A percentile compares a stretch with the other conserved stretches of the same genome.
These are phyloP conservation scores for Corynascus novoguineensis DNA, from an alignment of 495 filamentous ascomycete species.

Conservation along the genomic window DNA sequence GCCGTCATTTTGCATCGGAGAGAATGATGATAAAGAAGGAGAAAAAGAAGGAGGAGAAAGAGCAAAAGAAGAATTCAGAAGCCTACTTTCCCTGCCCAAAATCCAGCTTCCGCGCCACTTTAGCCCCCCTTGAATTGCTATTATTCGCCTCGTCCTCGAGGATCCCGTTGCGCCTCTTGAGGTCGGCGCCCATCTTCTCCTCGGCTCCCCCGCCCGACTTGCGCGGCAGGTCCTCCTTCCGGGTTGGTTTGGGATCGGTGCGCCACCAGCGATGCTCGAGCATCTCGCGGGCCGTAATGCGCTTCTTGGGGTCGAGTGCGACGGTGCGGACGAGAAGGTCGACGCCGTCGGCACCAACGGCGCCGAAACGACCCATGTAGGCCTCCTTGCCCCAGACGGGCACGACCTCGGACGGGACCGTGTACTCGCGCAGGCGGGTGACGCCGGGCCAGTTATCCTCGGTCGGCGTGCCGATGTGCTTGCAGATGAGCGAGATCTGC, in stretches of 20 bases:
- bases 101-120: constrained; percentile 82
- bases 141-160: constrained; percentile 57
- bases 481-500: constrained; percentile 71
- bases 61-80: too few species aligned
- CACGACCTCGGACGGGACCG: constrained; percentile 51
- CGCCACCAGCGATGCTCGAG: constrained; percentile 85
- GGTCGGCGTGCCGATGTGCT: constrained; percentile 81
- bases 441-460: constrained; percentile 97
- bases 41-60: too few species aligned
- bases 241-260: constrained; percentile 74
- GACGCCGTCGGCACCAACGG: constrained; percentile 71
- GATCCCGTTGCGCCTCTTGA: constrained; percentile 74
- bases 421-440: constrained; percentile 69
- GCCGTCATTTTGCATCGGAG: too few species aligned
- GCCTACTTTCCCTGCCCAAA: constrained; percentile 58
- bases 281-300: constrained; percentile 67
- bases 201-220: constrained; percentile 51
- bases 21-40: too few species aligned
- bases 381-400: constrained; percentile 63
- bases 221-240: constrained; percentile 73
- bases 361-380: constrained; percentile 66
- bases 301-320: constrained; percentile 73
- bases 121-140: constrained; percentile 42
- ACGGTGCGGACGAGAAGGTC: constrained; percentile 86
- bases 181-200: constrained; percentile 75